Evolutionary conservation across 1,284 basidiomycete species (phyloP), one percentile per base, ranked within the genome.

Genomic region (Sanghuangporus baumii): DNA sequence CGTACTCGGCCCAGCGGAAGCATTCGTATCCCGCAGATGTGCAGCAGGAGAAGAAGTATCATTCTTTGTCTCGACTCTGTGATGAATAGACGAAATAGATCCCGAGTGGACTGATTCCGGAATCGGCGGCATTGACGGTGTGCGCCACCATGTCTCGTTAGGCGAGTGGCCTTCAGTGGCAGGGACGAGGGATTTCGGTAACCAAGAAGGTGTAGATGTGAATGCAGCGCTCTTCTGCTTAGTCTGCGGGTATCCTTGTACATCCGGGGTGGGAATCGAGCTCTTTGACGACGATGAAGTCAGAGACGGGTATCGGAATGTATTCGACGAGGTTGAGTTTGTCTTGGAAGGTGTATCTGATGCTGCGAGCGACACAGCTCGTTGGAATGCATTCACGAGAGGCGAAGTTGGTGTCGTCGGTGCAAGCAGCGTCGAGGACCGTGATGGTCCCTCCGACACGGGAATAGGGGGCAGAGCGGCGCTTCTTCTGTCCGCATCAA

Each of bases 281-380:
- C 54, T 55, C 11, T 50, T 43, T 16, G 62, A 63, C 9, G 61
- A 40, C 31, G 51, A 34, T 16, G 58, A 47, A 26, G 41, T 41
- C 16, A 63, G 50, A 6, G 62, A 63, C 8, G 62, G 62, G 48
- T 63, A 63, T 8, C 57, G 62, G 51, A 63, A 63, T 12, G 55
- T 57, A 37, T 40, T 55, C 26, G 40, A 34, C 20, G 43, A 41
- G 16, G 43, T 57, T 11, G 26, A 31, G 41, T 55, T 57, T 11
- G 47, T 40, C 8, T 50, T 34, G 12, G 55, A 57, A 26, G 38
- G 14, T 5, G 56, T 41, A 7, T 20, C 51, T 5, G 50, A 50
- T 23, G 59, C 16, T 34, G 34, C 23, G 12, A 51, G 43, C n/a
- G 61, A 50, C 2, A 59, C 31, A 23, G 41, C 8, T 43, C 56